These are phyloP conservation scores for Planoprotostelium fungivorum DNA, from an alignment of 78 protist species.

Conservation along the genomic window DNA sequence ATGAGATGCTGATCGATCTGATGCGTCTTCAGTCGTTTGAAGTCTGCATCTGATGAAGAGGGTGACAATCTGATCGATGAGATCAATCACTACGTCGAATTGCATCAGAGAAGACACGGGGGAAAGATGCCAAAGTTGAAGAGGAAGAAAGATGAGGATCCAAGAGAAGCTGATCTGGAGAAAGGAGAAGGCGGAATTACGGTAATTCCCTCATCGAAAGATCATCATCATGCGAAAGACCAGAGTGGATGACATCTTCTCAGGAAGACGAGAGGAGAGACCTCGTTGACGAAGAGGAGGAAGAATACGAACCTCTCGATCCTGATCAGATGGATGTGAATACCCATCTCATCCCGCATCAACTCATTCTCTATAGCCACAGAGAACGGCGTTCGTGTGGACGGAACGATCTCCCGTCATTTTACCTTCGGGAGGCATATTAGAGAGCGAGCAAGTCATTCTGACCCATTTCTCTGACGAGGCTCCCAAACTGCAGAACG, in stretches of 20 bases:
- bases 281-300: background rate
- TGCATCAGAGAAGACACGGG: background rate
- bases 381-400: too few species aligned
- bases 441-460: background rate
- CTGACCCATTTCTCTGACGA: background rate
- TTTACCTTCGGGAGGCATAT: background rate
- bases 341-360: too few species aligned
- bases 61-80: background rate
- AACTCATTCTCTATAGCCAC: background rate
- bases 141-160: too few species aligned
- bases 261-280: background rate
- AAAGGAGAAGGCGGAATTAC: background rate
- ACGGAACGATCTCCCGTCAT: background rate
- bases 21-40: too few species aligned
- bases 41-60: background rate
- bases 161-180: background rate
- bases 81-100: background rate
- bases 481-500: background rate
- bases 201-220: background rate
- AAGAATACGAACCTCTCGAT: background rate
- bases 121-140: background rate
- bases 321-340: background rate
- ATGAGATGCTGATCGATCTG: background rate
- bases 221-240: background rate
- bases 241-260: background rate